A percentile compares a stretch with the other conserved stretches of the same genome.
Evolutionary conservation across 768 basidiomycete genomes (phyloP).

Genomic region (Hypholoma fasciculare): DNA sequence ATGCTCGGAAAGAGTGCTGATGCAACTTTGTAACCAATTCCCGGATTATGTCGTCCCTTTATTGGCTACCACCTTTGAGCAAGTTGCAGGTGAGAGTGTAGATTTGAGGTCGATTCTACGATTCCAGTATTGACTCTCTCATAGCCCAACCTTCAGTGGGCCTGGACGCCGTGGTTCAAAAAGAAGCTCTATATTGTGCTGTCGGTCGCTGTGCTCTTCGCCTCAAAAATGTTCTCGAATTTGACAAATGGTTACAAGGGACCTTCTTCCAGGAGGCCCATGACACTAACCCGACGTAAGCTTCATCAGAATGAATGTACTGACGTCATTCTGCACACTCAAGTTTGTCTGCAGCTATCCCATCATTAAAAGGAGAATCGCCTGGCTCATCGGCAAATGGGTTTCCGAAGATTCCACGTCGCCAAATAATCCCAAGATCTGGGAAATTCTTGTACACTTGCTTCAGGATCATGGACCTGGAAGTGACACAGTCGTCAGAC

Average conservation of each 20-base stretch:
- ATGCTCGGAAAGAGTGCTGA: slow-evolving; percentile 90
- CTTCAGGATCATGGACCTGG: slow-evolving; percentile 67
- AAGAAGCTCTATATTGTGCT: slow-evolving; percentile 87
- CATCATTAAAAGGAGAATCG: slow-evolving; percentile 92
- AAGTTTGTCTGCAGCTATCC: slow-evolving; percentile 58
- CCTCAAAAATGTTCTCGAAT: slow-evolving; percentile 63
- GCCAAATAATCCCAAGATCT: slow-evolving; percentile 63
- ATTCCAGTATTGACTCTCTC: slow-evolving; percentile 1
- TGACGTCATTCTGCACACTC: slow-evolving; percentile 5
- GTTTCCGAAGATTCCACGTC: slow-evolving; percentile 65
- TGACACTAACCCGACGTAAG: slow-evolving; percentile 60
- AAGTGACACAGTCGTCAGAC: slow-evolving; percentile 81
- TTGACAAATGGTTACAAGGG: slow-evolving; percentile 67
- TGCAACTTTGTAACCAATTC: slow-evolving; percentile 75
- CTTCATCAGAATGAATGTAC: background rate
- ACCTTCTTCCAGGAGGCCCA: slow-evolving; percentile 61
- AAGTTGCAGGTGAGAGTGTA: slow-evolving; percentile 53
- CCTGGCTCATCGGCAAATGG: slow-evolving; percentile 94
- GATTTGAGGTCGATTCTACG: background rate
- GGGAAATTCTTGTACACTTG: slow-evolving; percentile 81
- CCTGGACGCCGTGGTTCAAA: slow-evolving; percentile 65
- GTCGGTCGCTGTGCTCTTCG: slow-evolving; percentile 77
- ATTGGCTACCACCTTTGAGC: slow-evolving; percentile 57
- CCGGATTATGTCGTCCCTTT: slow-evolving; percentile 67
- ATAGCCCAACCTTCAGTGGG: slow-evolving; percentile 49